Conservation (phyloP, 1,284 basidiomycete species). For the Rhodotorula sp. region DNA sequence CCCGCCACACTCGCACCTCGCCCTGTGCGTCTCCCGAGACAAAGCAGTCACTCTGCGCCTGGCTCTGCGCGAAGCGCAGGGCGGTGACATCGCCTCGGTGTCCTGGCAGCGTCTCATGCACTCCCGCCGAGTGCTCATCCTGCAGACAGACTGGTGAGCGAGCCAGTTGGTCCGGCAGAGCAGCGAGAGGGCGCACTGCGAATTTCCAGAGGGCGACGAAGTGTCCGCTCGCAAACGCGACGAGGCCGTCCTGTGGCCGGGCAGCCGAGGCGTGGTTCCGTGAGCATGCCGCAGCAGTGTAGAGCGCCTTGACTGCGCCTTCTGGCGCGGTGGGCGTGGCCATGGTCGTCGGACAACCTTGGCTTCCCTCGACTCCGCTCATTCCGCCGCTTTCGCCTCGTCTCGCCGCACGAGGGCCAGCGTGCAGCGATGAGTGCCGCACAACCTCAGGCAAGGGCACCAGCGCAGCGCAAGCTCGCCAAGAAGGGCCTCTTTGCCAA, state of each 20-base stretch:
- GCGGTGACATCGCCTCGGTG: constrained; percentile 75
- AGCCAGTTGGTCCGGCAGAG: background rate
- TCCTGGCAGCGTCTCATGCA: constrained; percentile 69
- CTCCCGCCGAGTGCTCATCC: constrained; percentile 60
- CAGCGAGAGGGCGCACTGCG: constrained; percentile 53
- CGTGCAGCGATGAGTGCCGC: background rate
- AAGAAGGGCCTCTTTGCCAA: constrained; percentile 37
- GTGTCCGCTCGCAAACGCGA: constrained; percentile 77
- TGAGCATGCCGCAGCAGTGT: constrained; percentile 69
- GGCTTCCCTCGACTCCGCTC: background rate
- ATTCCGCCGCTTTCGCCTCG: background rate
- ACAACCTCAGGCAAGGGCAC: background rate
- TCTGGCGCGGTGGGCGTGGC: background rate
- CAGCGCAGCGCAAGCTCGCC: constrained; percentile 11
- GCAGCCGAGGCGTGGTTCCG: constrained; percentile 68
- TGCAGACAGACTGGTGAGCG: constrained; percentile 44
- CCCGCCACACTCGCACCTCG: constrained; percentile 52
- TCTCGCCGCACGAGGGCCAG: background rate
- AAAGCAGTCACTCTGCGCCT: constrained; percentile 50
- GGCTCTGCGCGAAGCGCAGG: constrained; percentile 61
- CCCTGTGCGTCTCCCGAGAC: constrained; percentile 76
- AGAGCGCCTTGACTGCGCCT: constrained; percentile 51
- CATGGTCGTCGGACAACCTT: background rate
- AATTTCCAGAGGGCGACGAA: constrained; percentile 77
- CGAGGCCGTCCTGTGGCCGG: constrained; percentile 58